A percentile compares a stretch with the other conserved stretches of the same genome.
Evolutionary conservation across 2,329 filamentous ascomycete genomes (phyloP).

Genomic region (Pseudogymnoascus sp.): DNA sequence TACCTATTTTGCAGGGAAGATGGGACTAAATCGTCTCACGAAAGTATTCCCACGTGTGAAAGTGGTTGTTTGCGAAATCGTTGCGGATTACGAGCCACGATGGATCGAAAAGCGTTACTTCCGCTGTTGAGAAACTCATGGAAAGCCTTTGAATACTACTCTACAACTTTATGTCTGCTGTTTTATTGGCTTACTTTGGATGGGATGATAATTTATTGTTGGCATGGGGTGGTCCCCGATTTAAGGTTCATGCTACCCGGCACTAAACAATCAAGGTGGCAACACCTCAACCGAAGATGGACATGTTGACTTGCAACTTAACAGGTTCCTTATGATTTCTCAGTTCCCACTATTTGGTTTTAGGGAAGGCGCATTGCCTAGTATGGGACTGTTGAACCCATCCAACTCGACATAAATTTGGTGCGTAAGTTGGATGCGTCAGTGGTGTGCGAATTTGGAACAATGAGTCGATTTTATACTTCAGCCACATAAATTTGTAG

Average conservation of each 20-base stretch:
- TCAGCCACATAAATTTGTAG: not conserved
- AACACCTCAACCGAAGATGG: not conserved
- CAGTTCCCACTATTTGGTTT: not conserved
- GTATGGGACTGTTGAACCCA: not conserved
- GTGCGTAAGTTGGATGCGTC: not conserved
- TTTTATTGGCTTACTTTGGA: not conserved
- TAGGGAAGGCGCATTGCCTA: not conserved
- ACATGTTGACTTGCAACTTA: not conserved
- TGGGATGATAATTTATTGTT: not conserved
- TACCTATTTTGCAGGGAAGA: slow-evolving; percentile 79
- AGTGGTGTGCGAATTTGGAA: not conserved
- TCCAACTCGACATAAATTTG: not conserved
- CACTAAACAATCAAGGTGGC: not conserved
- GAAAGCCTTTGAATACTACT: not conserved
- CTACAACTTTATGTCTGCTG: not conserved
- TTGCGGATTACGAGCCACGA: slow-evolving; percentile 71
- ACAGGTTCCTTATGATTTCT: not conserved
- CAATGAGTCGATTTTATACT: not conserved
- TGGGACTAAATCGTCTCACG: slow-evolving; percentile 74
- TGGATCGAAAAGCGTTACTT: slow-evolving; percentile 91
- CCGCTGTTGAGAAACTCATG: slow-evolving; percentile 53
- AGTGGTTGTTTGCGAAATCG: slow-evolving; percentile 75
- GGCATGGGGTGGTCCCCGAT: not conserved
- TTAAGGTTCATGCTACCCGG: not conserved
- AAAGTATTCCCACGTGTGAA: slow-evolving; percentile 82